Conservation (phyloP, 192 early-diverging fungal genomes). For the Podila horticola region DNA sequence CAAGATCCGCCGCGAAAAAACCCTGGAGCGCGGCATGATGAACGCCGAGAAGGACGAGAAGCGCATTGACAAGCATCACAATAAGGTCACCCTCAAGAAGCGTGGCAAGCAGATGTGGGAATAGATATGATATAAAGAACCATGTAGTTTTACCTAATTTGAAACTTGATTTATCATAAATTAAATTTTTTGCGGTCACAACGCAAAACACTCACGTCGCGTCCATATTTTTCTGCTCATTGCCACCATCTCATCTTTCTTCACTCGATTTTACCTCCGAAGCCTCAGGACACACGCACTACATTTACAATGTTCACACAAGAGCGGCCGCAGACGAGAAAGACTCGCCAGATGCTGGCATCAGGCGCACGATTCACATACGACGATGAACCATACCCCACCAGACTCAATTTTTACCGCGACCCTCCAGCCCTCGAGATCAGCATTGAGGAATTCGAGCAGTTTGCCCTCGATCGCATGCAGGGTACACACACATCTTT, state of each 20-base stretch:
- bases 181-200: slow-evolving; percentile 1
- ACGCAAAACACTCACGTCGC: neutral
- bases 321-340: slow-evolving; percentile 5
- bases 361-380: slow-evolving; percentile 16
- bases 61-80: slow-evolving; percentile 40
- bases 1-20: slow-evolving; percentile 42
- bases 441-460: slow-evolving; percentile 79
- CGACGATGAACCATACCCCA: slow-evolving; percentile 36
- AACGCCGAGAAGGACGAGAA: slow-evolving; percentile 50
- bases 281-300: neutral
- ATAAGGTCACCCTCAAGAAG: slow-evolving; percentile 41
- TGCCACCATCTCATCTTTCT: neutral
- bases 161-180: too few species aligned
- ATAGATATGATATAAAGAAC: neutral
- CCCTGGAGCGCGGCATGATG: slow-evolving; percentile 49
- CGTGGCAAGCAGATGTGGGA: slow-evolving; percentile 55
- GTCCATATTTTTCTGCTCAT: neutral
- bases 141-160: too few species aligned
- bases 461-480: slow-evolving; percentile 77
- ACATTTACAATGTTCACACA: slow-evolving; percentile 35
- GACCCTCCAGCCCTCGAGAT: slow-evolving; percentile 72
- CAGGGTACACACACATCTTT: slow-evolving; percentile 51
- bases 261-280: neutral
- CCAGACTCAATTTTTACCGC: slow-evolving; percentile 75
- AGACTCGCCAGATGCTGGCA: slow-evolving; percentile 18